Evolutionary conservation across 768 basidiomycete species (phyloP).

Genomic region (Porphyrellus cyaneotinctus): DNA sequence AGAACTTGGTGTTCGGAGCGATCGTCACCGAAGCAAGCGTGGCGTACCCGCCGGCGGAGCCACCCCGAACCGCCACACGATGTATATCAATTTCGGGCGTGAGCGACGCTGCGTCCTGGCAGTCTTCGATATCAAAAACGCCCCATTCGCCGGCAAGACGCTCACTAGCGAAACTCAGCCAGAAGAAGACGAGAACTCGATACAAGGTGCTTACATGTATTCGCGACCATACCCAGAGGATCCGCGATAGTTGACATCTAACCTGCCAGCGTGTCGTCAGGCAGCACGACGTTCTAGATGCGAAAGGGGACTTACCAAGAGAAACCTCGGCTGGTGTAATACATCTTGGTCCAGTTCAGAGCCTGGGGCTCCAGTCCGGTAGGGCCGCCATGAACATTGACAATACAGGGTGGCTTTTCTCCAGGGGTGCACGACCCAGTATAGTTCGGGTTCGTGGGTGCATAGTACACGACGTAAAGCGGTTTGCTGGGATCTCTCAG

Average conservation of each 20-base stretch:
- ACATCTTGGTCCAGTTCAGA: conserved; percentile 52
- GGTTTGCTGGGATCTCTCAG: conserved; percentile 2
- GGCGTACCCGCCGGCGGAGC: too few species aligned
- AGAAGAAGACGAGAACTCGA: too few species aligned
- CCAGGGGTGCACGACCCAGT: conserved; percentile 33
- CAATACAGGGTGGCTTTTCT: conserved; percentile 63
- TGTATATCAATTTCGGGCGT: too few species aligned
- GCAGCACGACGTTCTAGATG: neutral
- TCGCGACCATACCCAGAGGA: conserved; percentile 66
- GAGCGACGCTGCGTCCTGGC: too few species aligned
- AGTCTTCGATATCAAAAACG: too few species aligned
- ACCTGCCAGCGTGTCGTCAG: conserved; percentile 34
- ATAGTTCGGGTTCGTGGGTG: conserved; percentile 59
- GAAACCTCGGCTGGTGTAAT: conserved; percentile 65
- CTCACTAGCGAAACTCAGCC: too few species aligned
- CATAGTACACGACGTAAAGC: conserved; percentile 55
- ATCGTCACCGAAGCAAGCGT: too few species aligned
- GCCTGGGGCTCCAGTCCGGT: conserved; percentile 40
- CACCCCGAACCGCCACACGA: too few species aligned
- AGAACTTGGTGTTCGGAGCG: too few species aligned
- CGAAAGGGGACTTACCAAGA: conserved; percentile 45
- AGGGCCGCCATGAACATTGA: conserved; percentile 38
- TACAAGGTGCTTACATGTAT: conserved; percentile 41
- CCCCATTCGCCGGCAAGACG: too few species aligned
- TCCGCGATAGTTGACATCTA: conserved; percentile 75